A percentile compares a stretch with the other conserved stretches of the same genome.
These are phyloP conservation scores for Bocquillonia castaneifolia DNA, from an alignment of 441 rosid species.

Conservation along the genomic window DNA sequence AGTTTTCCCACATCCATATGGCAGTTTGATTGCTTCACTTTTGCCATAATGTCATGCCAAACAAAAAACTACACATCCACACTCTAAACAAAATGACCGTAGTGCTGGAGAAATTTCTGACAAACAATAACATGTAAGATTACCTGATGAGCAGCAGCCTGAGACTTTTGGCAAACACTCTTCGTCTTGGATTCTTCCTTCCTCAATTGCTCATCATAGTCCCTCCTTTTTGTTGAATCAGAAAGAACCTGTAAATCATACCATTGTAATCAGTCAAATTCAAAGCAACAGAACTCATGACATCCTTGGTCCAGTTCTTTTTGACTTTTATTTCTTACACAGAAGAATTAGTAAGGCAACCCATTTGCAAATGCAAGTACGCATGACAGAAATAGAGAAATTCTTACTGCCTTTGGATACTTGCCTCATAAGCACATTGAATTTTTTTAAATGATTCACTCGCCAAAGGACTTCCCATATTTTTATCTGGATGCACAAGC, in stretches of 20 bases:
- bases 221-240: constrained; percentile 78
- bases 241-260: constrained; percentile 73
- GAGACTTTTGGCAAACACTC: constrained; percentile 69
- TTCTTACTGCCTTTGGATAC: not conserved
- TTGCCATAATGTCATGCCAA: not conserved
- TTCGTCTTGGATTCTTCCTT: constrained; percentile 75
- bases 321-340: constrained; percentile 3
- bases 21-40: not conserved
- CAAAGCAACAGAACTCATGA: constrained; percentile 12
- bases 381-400: constrained; percentile 6
- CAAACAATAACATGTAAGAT: constrained; percentile 6
- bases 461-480: constrained; percentile 88
- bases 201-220: constrained; percentile 85
- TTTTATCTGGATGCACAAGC: constrained; percentile 99
- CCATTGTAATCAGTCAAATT: constrained; percentile 19
- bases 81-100: not conserved
- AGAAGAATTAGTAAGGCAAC: constrained; percentile 12
- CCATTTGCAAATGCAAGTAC: not conserved
- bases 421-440: constrained; percentile 96
- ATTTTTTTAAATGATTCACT: constrained; percentile 98
- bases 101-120: constrained; percentile 2
- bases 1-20: not conserved
- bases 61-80: not conserved
- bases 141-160: constrained; percentile 63
- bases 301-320: not conserved